Base-by-base conservation (phyloP, 192 early-diverging fungal species). In the Coemansia aciculifera region DNA sequence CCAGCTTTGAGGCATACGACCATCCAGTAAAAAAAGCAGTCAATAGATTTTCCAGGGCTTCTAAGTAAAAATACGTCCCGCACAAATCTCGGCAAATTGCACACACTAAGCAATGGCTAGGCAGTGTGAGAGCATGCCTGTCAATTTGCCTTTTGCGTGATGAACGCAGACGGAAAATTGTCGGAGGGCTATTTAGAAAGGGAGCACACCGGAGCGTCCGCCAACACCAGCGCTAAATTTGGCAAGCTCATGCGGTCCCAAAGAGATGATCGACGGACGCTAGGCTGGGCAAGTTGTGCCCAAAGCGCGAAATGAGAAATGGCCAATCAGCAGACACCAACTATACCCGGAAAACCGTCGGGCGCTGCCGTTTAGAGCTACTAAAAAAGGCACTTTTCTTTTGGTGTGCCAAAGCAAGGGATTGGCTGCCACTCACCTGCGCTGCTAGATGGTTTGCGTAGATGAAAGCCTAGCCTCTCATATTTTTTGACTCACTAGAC, bases 31-130 rank as follows among this genome's bases (percentile, higher is more conserved):
- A 48, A 48, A 8, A 49, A 49, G 46, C 2, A 1, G 19, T 48
- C 46, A 21, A 49, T 49, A 1, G 46, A 21, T 21, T n/a, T 44
- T 44, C n/a, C 17, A 44, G 43, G 43, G 43, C 43, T 44, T n/a
- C 43, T 44, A 44, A 17, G 43, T 44, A n/a, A n/a, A 44, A 44
- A 44, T 44, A n/a, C 15, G 15, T 10, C 46, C n/a, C 46, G 46
- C 46, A 49, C 46, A 49, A 49, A 49, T 49, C 46, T 49, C 46
- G 46, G 46, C 46, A 21, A 7, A 19, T 49, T 48, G 46, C 43
- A 9, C 34, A 36, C 34, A 36, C 34, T 9, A 15, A n/a, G 7
- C 46, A 48, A 8, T 19, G 19, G 19, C 46, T 48, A 48, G 5
- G 43, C 15, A 17, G 43, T 17, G 34, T 9, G 15, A n/a, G 19